Evolutionary conservation across 2,329 filamentous ascomycete genomes (phyloP).

Genomic region (Talaromyces rugulosus): DNA sequence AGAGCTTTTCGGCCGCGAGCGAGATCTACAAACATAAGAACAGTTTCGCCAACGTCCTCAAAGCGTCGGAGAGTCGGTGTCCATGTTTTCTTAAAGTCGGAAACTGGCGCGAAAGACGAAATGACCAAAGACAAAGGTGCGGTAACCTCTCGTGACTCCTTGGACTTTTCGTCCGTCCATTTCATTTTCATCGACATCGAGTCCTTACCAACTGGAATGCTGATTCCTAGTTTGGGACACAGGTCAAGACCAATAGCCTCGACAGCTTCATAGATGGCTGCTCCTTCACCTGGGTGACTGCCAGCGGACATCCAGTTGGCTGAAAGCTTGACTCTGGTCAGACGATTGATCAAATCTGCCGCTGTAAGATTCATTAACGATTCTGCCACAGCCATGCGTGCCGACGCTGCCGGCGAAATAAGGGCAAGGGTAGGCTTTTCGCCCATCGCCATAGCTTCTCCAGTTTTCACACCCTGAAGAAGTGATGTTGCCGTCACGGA

Average conservation of each 20-base stretch:
- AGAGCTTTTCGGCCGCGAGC: constrained; percentile 74
- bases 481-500: constrained; percentile 86
- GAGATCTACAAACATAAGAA: constrained; percentile 88
- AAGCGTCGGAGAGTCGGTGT: constrained; percentile 79
- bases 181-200: constrained; percentile 99
- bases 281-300: constrained; percentile 85
- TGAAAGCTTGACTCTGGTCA: constrained; percentile 79
- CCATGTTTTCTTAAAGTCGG: constrained; percentile 83
- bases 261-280: constrained; percentile 88
- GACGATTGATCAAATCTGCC: constrained; percentile 65
- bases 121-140: constrained; percentile 89
- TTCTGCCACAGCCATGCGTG: constrained; percentile 94
- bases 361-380: constrained; percentile 90
- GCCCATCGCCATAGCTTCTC: constrained; percentile 97
- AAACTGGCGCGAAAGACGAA: constrained; percentile 81
- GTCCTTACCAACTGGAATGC: constrained; percentile 95
- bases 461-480: constrained; percentile 65
- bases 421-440: constrained; percentile 86
- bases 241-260: constrained; percentile 89
- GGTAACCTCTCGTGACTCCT: constrained; percentile 76
- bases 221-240: constrained; percentile 83
- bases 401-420: constrained; percentile 84
- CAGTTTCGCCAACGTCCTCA: constrained; percentile 83
- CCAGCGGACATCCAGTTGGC: constrained; percentile 99
- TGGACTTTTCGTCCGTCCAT: constrained; percentile 69